These are phyloP conservation scores for Macrolepiota dolichaula DNA, from an alignment of 768 basidiomycete species.

Conservation along the genomic window DNA sequence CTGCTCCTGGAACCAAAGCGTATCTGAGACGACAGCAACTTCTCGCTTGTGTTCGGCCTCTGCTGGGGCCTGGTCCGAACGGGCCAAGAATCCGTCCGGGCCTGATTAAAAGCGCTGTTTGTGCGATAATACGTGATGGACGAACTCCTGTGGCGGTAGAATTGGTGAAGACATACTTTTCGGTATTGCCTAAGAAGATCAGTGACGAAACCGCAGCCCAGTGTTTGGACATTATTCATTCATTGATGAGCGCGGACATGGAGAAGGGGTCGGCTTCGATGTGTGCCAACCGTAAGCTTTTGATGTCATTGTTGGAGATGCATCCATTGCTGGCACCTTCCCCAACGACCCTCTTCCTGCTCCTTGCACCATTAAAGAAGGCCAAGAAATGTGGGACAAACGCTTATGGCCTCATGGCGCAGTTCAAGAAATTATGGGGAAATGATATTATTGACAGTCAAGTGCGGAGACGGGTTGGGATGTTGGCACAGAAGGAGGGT, in stretches of 20 bases:
- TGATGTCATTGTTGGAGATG: slow-evolving; percentile 40
- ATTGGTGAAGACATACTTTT: slow-evolving; percentile 47
- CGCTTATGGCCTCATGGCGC: slow-evolving; percentile 40
- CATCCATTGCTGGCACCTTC: slow-evolving; percentile 54
- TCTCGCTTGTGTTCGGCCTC: slow-evolving; percentile 17
- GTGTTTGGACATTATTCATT: slow-evolving; percentile 55
- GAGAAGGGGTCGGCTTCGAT: slow-evolving; percentile 38
- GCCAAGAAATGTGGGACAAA: slow-evolving; percentile 52
- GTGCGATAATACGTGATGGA: slow-evolving; percentile 40
- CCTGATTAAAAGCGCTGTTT: slow-evolving; percentile 25
- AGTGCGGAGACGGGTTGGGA: slow-evolving; percentile 57
- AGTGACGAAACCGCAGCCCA: slow-evolving; percentile 26
- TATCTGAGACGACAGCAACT: slow-evolving; percentile 14
- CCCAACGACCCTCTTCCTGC: slow-evolving; percentile 53
- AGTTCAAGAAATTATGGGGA: slow-evolving; percentile 58
- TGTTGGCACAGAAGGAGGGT: slow-evolving; percentile 63
- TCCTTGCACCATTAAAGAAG: slow-evolving; percentile 49
- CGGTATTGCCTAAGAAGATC: slow-evolving; percentile 41
- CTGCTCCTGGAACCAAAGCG: slow-evolving; percentile 5
- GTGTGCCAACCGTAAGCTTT: slow-evolving; percentile 38
- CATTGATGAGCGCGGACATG: slow-evolving; percentile 28
- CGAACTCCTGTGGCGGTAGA: slow-evolving; percentile 36
- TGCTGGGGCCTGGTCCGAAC: neutral
- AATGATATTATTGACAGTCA: slow-evolving; percentile 46
- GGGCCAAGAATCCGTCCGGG: neutral